Evolutionary conservation across 2,329 filamentous ascomycete species (phyloP).

Genomic region (Aureobasidium vineae): DNA sequence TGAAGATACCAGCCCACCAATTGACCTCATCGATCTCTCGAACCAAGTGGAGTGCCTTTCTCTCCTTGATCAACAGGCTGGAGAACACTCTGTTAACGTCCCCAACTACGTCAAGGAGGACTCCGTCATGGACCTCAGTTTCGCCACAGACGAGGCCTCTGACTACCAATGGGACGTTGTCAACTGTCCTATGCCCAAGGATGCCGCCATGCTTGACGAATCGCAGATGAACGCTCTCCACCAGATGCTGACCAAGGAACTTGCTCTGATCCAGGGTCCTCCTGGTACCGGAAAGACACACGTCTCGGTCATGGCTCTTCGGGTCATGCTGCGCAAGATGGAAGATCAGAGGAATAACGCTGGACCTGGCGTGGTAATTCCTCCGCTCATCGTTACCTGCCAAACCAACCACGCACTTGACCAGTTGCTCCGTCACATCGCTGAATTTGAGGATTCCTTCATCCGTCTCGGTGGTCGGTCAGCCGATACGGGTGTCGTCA

Average conservation of each 20-base stretch:
- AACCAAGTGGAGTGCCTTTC: slow-evolving; percentile 3
- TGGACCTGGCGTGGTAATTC: slow-evolving; percentile 45
- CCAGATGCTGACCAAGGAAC: slow-evolving; percentile 66
- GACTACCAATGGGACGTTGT: slow-evolving; percentile 12
- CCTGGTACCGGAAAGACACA: slow-evolving; percentile 80
- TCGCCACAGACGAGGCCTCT: slow-evolving; percentile 20
- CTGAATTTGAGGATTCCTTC: slow-evolving; percentile 61
- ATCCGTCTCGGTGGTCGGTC: slow-evolving; percentile 69
- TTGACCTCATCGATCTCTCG: slow-evolving; percentile 15
- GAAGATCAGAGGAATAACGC: slow-evolving; percentile 25
- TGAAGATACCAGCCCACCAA: background rate
- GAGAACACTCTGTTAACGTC: slow-evolving; percentile 30
- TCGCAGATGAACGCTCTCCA: slow-evolving; percentile 69
- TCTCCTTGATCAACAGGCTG: background rate
- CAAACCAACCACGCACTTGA: slow-evolving; percentile 92
- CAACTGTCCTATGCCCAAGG: background rate
- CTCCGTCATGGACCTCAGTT: slow-evolving; percentile 52
- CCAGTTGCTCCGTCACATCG: slow-evolving; percentile 68
- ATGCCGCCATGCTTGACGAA: slow-evolving; percentile 57
- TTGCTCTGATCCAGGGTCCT: slow-evolving; percentile 81
- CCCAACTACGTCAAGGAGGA: slow-evolving; percentile 55
- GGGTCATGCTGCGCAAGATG: slow-evolving; percentile 62
- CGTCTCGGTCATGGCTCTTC: slow-evolving; percentile 70
- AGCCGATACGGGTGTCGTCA: slow-evolving; percentile 61
- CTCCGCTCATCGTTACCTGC: slow-evolving; percentile 74